Evolutionary conservation across 768 basidiomycete genomes (phyloP).

Genomic region (Suillus plorans): DNA sequence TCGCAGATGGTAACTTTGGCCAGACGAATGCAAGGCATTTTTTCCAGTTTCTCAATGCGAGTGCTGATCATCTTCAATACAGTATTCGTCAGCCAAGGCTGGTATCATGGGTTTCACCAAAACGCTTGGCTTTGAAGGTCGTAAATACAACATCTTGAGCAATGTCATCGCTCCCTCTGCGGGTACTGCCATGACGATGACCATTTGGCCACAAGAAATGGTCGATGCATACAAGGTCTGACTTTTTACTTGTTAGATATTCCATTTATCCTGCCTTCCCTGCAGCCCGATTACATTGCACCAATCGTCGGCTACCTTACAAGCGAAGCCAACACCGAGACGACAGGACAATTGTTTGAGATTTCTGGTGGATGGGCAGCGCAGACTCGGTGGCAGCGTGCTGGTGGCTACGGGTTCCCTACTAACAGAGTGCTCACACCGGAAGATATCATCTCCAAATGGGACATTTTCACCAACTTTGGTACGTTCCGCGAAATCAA

Average conservation of each 20-base stretch:
- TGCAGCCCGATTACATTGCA: slow-evolving; percentile 85
- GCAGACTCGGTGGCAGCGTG: slow-evolving; percentile 89
- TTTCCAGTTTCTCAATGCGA: neutral
- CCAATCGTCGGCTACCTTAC: slow-evolving; percentile 90
- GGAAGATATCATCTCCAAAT: slow-evolving; percentile 78
- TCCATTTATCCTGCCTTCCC: neutral
- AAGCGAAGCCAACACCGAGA: slow-evolving; percentile 75
- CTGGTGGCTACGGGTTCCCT: slow-evolving; percentile 87
- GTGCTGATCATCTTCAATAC: slow-evolving; percentile 3
- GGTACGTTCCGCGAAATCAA: slow-evolving; percentile 43
- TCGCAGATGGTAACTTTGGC: slow-evolving; percentile 90
- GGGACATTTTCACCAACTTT: slow-evolving; percentile 84
- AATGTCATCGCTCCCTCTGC: slow-evolving; percentile 88
- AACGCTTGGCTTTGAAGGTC: slow-evolving; percentile 87
- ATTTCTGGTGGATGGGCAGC: slow-evolving; percentile 90
- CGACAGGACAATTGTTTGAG: slow-evolving; percentile 80
- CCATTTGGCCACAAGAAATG: slow-evolving; percentile 83
- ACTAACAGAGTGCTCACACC: slow-evolving; percentile 71
- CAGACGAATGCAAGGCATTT: slow-evolving; percentile 71
- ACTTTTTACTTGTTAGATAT: neutral
- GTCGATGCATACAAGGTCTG: slow-evolving; percentile 84
- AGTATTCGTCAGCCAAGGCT: slow-evolving; percentile 93
- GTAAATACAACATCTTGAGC: slow-evolving; percentile 85
- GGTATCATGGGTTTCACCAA: slow-evolving; percentile 89
- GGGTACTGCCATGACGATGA: slow-evolving; percentile 90